Conservation (phyloP, 2,329 filamentous ascomycete genomes). For the Zymoseptoria tritici region DNA sequence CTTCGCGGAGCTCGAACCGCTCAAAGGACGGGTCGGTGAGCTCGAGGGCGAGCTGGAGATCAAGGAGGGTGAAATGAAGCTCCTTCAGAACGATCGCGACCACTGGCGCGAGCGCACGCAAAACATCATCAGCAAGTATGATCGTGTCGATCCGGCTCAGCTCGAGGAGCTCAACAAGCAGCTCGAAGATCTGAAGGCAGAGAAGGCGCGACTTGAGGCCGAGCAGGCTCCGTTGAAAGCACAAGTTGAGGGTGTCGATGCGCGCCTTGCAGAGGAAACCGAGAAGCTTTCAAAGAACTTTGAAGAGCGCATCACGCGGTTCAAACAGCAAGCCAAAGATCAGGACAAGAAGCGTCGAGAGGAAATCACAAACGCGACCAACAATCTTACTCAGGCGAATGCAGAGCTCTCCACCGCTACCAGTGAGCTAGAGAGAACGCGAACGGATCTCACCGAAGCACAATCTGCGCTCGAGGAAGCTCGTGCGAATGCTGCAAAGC, state of each 20-base stretch:
- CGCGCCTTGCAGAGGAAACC: constrained; percentile 30
- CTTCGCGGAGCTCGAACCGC: constrained; percentile 66
- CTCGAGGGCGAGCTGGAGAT: constrained; percentile 73
- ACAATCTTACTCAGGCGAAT: constrained; percentile 19
- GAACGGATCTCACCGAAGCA: constrained; percentile 52
- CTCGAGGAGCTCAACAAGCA: constrained; percentile 81
- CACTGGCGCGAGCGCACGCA: constrained; percentile 94
- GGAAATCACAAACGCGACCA: constrained; percentile 50
- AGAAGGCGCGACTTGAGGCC: constrained; percentile 47
- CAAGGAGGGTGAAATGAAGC: constrained; percentile 78
- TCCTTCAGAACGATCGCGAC: constrained; percentile 85
- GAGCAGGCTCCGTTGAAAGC: constrained; percentile 46
- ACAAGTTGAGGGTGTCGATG: constrained; percentile 42
- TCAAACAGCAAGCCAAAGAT: constrained; percentile 43
- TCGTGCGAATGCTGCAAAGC: constrained; percentile 34
- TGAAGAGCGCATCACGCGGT: constrained; percentile 14
- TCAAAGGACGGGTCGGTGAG: constrained; percentile 72
- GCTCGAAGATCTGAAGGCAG: constrained; percentile 49
- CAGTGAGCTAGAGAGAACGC: constrained; percentile 12
- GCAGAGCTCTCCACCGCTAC: constrained; percentile 8
- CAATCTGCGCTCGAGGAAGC: constrained; percentile 59
- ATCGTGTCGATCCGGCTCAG: constrained; percentile 87
- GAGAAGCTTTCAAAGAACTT: constrained; percentile 21
- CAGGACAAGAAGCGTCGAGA: constrained; percentile 56
- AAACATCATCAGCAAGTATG: constrained; percentile 91